phyloP scores from a whole-genome alignment of 1,284 basidiomycete species.

The Cystobasidium sp. region DNA sequence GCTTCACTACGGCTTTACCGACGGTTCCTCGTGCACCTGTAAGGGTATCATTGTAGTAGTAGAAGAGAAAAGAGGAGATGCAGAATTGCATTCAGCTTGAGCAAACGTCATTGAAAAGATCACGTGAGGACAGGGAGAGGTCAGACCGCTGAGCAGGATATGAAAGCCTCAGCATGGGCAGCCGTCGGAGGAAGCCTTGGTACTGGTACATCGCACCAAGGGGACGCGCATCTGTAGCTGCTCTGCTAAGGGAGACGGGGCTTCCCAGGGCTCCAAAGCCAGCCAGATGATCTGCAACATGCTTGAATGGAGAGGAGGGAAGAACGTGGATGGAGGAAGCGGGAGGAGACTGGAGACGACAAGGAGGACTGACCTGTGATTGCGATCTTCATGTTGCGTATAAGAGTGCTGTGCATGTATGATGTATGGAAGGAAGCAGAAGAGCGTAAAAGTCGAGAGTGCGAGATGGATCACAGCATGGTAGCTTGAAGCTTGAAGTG shows the following conservation, averaged over 20 bases:
- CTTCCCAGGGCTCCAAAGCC: neutral
- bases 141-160: neutral
- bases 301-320: neutral
- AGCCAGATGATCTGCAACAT: slow-evolving; percentile 7
- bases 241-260: too few relatives aligned
- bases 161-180: too few relatives aligned
- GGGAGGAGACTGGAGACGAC: neutral
- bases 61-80: neutral
- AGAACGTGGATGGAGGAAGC: neutral
- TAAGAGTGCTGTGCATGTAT: neutral
- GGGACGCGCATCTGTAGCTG: too few relatives aligned
- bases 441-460: neutral
- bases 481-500: too few relatives aligned
- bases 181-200: too few relatives aligned
- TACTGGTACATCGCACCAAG: too few relatives aligned
- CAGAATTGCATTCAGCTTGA: neutral
- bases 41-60: neutral
- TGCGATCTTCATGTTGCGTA: slow-evolving; percentile 30
- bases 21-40: slow-evolving; percentile 21
- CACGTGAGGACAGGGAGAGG: neutral
- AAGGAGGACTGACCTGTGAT: slow-evolving; percentile 27
- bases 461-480: too few relatives aligned
- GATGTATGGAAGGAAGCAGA: neutral
- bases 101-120: slow-evolving; percentile 3
- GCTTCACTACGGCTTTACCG: slow-evolving; percentile 22